phyloP scores from a whole-genome alignment of 805 yeast genomes.

The Pichia deserticola region DNA sequence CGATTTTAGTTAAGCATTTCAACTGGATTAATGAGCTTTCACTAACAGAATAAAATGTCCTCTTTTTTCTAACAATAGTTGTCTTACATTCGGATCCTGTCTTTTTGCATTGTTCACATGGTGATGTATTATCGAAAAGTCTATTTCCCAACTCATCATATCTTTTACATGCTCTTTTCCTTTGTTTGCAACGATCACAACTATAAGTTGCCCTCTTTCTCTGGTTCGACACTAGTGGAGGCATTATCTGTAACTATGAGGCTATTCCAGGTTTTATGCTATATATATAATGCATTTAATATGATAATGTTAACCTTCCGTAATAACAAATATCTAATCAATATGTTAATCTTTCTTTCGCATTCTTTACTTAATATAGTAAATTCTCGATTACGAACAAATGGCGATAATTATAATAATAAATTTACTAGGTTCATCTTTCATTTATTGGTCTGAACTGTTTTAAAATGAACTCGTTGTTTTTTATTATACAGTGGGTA shows the following conservation, averaged over 20 bases:
- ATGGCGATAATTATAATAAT: too few species aligned
- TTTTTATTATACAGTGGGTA: too few species aligned
- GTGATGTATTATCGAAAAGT: slow-evolving; percentile 20
- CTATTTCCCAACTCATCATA: slow-evolving; percentile 13
- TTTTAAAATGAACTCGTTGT: too few species aligned
- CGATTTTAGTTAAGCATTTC: slow-evolving; percentile 26
- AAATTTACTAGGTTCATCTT: too few species aligned
- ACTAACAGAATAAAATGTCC: slow-evolving; percentile 25
- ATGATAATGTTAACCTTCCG: too few species aligned
- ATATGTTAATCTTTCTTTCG: too few species aligned
- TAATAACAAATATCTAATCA: too few species aligned
- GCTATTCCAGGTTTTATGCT: too few species aligned
- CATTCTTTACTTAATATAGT: too few species aligned
- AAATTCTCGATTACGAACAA: too few species aligned
- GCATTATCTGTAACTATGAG: too few species aligned
- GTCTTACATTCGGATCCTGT: slow-evolving; percentile 25
- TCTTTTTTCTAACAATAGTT: slow-evolving; percentile 26
- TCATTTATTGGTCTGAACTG: background rate
- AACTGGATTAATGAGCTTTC: slow-evolving; percentile 31
- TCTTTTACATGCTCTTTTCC: slow-evolving; percentile 30
- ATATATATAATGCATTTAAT: too few species aligned
- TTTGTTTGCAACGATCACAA: slow-evolving; percentile 32
- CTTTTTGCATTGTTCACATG: slow-evolving; percentile 25
- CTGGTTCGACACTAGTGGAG: background rate
- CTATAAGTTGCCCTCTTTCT: slow-evolving; percentile 26